A percentile compares a stretch with the other conserved stretches of the same genome.
phyloP scores from a whole-genome alignment of 495 filamentous ascomycete species.

The Hypoxylon rickii region DNA sequence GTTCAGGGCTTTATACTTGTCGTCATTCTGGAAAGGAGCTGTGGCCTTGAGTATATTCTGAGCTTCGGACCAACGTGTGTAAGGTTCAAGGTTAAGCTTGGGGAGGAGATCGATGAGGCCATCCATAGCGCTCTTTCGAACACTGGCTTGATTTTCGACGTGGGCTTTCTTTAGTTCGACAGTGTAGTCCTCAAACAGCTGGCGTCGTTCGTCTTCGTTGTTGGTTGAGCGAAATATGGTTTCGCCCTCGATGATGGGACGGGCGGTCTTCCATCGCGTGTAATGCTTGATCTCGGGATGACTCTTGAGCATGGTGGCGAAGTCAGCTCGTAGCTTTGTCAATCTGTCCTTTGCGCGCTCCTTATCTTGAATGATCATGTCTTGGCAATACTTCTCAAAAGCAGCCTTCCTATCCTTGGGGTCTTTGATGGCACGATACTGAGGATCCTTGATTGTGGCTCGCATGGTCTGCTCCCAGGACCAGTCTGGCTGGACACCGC shows the following conservation, averaged over 20 bases:
- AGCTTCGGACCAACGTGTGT: conserved; percentile 93
- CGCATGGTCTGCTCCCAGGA: conserved; percentile 90
- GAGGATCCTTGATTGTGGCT: conserved; percentile 86
- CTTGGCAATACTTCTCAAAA: conserved; percentile 93
- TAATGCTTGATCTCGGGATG: conserved; percentile 98
- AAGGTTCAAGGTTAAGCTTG: conserved; percentile 85
- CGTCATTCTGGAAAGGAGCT: conserved; percentile 78
- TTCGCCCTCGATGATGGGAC: conserved; percentile 93
- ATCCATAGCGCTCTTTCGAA: conserved; percentile 82
- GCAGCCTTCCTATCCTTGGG: conserved; percentile 89
- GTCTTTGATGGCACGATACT: conserved; percentile 92
- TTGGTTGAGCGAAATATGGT: conserved; percentile 91
- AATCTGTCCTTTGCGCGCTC: conserved; percentile 93
- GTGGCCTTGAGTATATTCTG: conserved; percentile 79
- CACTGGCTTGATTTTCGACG: conserved; percentile 69
- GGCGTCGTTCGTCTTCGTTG: conserved; percentile 85
- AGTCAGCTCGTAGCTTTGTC: conserved; percentile 90
- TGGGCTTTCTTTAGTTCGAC: conserved; percentile 78
- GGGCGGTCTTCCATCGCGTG: conserved; percentile 95
- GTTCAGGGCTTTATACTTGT: conserved; percentile 85
- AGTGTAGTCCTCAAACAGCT: conserved; percentile 94
- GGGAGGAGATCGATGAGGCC: conserved; percentile 81
- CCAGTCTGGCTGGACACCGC: conserved; percentile 87
- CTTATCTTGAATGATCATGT: conserved; percentile 91
- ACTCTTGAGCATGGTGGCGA: conserved; percentile 92